Conservation (phyloP, 2,329 filamentous ascomycete genomes). For the Aspergillus udagawae region DNA sequence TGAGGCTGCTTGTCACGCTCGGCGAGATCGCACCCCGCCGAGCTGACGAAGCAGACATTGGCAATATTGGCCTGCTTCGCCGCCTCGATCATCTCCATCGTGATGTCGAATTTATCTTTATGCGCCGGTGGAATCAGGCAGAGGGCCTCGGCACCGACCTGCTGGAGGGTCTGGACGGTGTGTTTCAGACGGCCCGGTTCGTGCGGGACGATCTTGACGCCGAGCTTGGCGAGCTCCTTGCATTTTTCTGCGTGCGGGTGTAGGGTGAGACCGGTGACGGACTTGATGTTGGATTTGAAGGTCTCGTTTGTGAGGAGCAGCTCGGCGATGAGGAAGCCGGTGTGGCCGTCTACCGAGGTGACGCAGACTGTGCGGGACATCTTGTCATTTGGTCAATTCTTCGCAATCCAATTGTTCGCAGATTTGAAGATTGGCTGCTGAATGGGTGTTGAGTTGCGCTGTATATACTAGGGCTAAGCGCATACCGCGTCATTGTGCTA, state of each 20-base stretch:
- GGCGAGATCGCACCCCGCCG: constrained; percentile 49
- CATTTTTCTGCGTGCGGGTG: constrained; percentile 36
- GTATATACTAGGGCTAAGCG: neutral
- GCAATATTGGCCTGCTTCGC: constrained; percentile 43
- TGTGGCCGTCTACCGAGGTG: neutral
- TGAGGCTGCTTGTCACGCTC: constrained; percentile 47
- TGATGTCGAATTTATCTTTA: constrained; percentile 45
- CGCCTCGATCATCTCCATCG: constrained; percentile 43
- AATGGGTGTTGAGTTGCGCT: neutral
- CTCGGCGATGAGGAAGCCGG: neutral
- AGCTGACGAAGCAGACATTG: constrained; percentile 48
- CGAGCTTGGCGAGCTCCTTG: constrained; percentile 41
- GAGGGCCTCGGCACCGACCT: constrained; percentile 45
- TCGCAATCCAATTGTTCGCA: neutral
- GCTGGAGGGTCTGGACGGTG: constrained; percentile 39
- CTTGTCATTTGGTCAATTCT: constrained; percentile 12
- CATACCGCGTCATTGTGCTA: neutral
- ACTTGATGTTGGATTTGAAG: constrained; percentile 42
- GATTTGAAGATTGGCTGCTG: neutral
- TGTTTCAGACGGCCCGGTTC: constrained; percentile 38
- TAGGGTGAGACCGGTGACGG: constrained; percentile 41
- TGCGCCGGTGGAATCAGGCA: constrained; percentile 49
- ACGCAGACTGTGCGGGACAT: neutral
- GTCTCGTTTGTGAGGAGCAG: constrained; percentile 27
- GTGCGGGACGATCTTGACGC: constrained; percentile 43